Percentiles rank a stretch among this genome's conserved stretches.
phyloP scores from a whole-genome alignment of 352 stramenopile genomes.

The Globisporangium rhizosaccharum region DNA sequence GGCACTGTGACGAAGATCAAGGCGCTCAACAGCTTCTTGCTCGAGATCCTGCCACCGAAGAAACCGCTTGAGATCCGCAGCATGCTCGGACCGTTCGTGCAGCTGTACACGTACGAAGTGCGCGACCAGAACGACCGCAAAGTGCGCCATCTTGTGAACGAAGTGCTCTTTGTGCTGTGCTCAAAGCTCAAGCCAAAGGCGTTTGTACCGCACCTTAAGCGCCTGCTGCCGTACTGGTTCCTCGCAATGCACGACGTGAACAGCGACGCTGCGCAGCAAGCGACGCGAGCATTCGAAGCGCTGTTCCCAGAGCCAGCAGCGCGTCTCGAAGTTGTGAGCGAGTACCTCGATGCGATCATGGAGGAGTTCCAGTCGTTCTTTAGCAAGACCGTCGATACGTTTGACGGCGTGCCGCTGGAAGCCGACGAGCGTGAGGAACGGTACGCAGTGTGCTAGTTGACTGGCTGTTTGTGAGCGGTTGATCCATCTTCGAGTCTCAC shows the following conservation, averaged over 20 bases:
- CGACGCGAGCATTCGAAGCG: conserved; percentile 44
- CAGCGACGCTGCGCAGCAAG: conserved; percentile 39
- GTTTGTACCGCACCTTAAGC: conserved; percentile 63
- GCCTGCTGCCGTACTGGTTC: conserved; percentile 74
- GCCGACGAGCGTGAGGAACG: conserved; percentile 65
- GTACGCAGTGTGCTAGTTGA: conserved; percentile 15
- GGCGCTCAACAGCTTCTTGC: conserved; percentile 58
- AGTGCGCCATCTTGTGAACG: conserved; percentile 68
- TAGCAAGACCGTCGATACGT: conserved; percentile 46
- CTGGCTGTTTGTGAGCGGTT: too few species aligned
- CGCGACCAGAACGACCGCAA: conserved; percentile 82
- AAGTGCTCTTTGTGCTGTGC: conserved; percentile 53
- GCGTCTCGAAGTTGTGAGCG: conserved; percentile 26
- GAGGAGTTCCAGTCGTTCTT: conserved; percentile 67
- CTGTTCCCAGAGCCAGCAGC: conserved; percentile 39
- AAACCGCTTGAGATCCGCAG: conserved; percentile 49
- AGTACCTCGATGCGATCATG: conserved; percentile 41
- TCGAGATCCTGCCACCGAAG: conserved; percentile 54
- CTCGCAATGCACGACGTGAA: conserved; percentile 78
- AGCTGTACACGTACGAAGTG: conserved; percentile 77
- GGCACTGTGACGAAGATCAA: conserved; percentile 78
- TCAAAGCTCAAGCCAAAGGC: conserved; percentile 64
- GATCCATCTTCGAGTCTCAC: neutral
- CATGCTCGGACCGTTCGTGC: conserved; percentile 73
- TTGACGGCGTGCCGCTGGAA: conserved; percentile 53